phyloP scores from a whole-genome alignment of 2,329 filamentous ascomycete species.

The Neonectria punicea region DNA sequence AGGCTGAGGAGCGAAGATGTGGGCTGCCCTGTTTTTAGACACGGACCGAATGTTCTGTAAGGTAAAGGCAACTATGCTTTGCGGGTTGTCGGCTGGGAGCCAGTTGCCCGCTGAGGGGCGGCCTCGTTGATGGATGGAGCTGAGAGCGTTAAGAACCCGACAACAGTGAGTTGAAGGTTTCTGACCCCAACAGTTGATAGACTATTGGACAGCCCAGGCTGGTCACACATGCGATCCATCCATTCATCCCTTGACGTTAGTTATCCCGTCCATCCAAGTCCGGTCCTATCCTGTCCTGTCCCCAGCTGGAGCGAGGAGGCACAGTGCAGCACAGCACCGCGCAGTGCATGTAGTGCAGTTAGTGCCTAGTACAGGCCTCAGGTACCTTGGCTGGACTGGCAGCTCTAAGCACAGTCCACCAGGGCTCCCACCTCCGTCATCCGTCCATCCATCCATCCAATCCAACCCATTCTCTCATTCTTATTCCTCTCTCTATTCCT shows the following conservation, averaged over 20 bases:
- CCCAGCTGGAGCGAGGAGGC: background rate
- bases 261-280: background rate
- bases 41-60: too few relatives aligned
- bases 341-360: background rate
- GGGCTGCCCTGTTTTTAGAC: background rate
- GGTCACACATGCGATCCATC: slow-evolving; percentile 25
- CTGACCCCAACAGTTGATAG: background rate
- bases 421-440: background rate
- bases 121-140: background rate
- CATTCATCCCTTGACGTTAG: slow-evolving; percentile 1
- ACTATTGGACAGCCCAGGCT: slow-evolving; percentile 16
- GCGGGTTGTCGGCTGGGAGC: too few relatives aligned
- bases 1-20: background rate
- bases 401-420: background rate
- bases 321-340: background rate
- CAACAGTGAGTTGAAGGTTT: background rate
- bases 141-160: too few relatives aligned
- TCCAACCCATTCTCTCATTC: slow-evolving; percentile 2
- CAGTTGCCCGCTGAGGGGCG: background rate
- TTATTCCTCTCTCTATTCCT: slow-evolving; percentile 8
- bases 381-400: background rate
- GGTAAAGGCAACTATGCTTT: too few relatives aligned
- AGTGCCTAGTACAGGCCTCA: background rate
- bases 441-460: slow-evolving; percentile 1
- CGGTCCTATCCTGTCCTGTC: background rate